These are phyloP conservation scores for Carex kokanica DNA, from an alignment of 176 grass and related monocot species.

Conservation along the genomic window DNA sequence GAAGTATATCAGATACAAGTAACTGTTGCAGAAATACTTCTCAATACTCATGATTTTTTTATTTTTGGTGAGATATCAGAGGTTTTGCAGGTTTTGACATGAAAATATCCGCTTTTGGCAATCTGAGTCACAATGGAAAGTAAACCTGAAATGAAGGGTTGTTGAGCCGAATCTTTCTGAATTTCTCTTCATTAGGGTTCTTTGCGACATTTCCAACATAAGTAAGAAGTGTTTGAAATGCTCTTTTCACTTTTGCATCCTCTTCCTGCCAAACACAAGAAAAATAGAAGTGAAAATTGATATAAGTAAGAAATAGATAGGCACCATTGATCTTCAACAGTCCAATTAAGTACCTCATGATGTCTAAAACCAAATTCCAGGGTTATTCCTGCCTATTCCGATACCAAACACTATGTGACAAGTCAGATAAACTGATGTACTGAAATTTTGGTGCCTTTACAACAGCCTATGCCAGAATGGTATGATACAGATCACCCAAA, in stretches of 20 bases:
- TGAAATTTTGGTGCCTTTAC: not conserved
- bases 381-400: not conserved
- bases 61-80: not conserved
- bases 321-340: not conserved
- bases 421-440: not conserved
- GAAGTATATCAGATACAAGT: not conserved
- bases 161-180: constrained; percentile 82
- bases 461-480: not conserved
- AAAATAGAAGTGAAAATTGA: not conserved
- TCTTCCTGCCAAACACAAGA: constrained; percentile 50
- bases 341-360: not conserved
- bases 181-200: constrained; percentile 88
- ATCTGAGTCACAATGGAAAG: not conserved
- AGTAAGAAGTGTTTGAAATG: constrained; percentile 88
- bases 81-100: not conserved
- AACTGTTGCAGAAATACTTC: not conserved
- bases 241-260: constrained; percentile 80
- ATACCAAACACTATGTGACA: not conserved
- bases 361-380: not conserved
- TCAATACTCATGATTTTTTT: not conserved
- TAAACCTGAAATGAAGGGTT: constrained; percentile 85
- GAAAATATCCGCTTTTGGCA: not conserved
- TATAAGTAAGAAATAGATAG: not conserved
- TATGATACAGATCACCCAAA: not conserved
- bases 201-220: constrained; percentile 73